Evolutionary conservation across 164 flowering plant species (phyloP).

Genomic region (Macadamia integrifolia): DNA sequence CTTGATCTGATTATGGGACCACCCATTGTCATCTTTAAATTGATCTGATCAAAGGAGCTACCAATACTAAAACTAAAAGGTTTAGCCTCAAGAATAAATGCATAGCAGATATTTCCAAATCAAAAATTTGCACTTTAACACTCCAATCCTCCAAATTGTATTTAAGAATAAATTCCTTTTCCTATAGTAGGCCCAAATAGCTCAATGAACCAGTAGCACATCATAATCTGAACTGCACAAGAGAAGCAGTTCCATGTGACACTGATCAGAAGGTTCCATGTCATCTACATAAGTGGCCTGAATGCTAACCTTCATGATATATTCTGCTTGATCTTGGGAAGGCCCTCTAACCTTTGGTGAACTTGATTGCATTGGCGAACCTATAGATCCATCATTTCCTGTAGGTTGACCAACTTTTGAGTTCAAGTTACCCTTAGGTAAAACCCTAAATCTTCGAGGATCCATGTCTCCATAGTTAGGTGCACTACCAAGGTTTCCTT

Average conservation of each 20-base stretch:
- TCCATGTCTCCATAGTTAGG: constrained; percentile 56
- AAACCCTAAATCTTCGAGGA: constrained; percentile 51
- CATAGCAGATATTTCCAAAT: too few relatives aligned
- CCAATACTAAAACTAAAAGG: too few relatives aligned
- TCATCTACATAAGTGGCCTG: constrained; percentile 1
- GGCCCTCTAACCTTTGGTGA: constrained; percentile 59
- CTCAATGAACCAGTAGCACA: too few relatives aligned
- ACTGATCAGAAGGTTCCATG: too few relatives aligned
- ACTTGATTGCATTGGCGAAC: constrained; percentile 75
- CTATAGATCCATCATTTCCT: constrained; percentile 76
- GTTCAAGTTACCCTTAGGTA: constrained; percentile 58
- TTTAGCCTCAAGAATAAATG: too few relatives aligned
- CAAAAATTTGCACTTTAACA: too few relatives aligned
- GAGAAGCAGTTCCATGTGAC: not conserved
- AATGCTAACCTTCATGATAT: constrained; percentile 28
- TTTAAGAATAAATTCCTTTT: too few relatives aligned
- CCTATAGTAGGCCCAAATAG: too few relatives aligned
- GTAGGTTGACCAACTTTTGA: constrained; percentile 68
- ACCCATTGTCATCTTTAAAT: too few relatives aligned
- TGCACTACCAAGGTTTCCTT: constrained; percentile 56
- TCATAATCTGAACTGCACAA: not conserved
- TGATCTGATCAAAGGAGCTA: too few relatives aligned
- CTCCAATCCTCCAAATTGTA: too few relatives aligned
- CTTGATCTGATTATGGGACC: too few relatives aligned
- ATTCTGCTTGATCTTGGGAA: constrained; percentile 29